phyloP scores from a whole-genome alignment of 352 stramenopile genomes.

The Phytophthora macrochlamydospora region DNA sequence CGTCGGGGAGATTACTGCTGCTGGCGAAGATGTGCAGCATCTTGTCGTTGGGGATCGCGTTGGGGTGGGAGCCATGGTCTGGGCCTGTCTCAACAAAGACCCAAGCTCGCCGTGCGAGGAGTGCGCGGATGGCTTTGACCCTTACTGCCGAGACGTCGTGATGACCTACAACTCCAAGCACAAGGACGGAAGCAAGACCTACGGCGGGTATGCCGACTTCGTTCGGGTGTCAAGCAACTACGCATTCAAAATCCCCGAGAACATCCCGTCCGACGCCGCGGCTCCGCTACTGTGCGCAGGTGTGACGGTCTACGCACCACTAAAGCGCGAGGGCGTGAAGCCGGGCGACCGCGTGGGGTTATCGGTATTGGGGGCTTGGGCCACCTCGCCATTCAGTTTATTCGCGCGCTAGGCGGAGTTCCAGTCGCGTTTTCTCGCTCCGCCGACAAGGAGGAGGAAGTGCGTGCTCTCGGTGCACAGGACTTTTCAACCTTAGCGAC shows the following conservation, averaged over 20 bases:
- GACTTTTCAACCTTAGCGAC: constrained; percentile 54
- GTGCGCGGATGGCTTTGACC: constrained; percentile 56
- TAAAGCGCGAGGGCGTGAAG: constrained; percentile 17
- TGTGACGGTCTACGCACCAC: constrained; percentile 13
- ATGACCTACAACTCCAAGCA: constrained; percentile 54
- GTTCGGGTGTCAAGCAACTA: constrained; percentile 62
- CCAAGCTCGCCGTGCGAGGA: constrained; percentile 49
- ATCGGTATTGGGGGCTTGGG: constrained; percentile 80
- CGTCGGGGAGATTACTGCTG: constrained; percentile 19
- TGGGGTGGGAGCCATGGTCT: constrained; percentile 79
- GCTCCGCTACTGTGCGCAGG: constrained; percentile 16
- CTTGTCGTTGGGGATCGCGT: constrained; percentile 63
- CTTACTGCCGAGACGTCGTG: constrained; percentile 53
- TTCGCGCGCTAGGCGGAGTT: constrained; percentile 57
- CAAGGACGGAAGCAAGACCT: constrained; percentile 36
- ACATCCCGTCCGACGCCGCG: constrained; percentile 12
- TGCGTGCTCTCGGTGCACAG: constrained; percentile 47
- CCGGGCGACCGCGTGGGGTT: constrained; percentile 57
- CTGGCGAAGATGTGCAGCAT: constrained; percentile 35
- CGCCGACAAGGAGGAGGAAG: constrained; percentile 32
- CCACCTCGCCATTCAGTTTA: constrained; percentile 81
- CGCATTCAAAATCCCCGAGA: constrained; percentile 49
- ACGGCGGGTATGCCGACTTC: constrained; percentile 67
- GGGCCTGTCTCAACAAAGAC: constrained; percentile 61
- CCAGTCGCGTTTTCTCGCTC: constrained; percentile 34